Percentiles rank a stretch among this genome's conserved stretches.
Evolutionary conservation across 2,329 filamentous ascomycete species (phyloP).

Genomic region (Nigrograna mackinnonii): DNA sequence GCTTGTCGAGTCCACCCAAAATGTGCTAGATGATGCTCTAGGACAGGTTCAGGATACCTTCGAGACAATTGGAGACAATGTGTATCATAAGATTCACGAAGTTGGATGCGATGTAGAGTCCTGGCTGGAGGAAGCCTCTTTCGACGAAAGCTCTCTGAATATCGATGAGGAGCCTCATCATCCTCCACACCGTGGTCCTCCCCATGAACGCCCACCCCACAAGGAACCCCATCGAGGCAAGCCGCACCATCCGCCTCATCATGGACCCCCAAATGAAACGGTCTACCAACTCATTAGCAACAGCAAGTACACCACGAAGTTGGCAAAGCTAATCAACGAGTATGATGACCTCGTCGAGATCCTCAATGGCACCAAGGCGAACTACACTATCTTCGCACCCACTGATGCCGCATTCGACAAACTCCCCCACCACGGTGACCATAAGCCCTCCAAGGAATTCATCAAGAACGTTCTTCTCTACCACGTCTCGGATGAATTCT

Average conservation of each 20-base stretch:
- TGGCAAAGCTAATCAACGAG: conserved; percentile 74
- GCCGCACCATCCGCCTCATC: conserved; percentile 41
- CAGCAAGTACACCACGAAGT: conserved; percentile 76
- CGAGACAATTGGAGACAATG: conserved; percentile 26
- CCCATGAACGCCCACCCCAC: conserved; percentile 16
- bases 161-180: conserved; percentile 39
- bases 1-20: conserved; percentile 37
- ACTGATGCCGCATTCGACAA: conserved; percentile 75
- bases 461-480: conserved; percentile 73
- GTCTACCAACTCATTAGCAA: conserved; percentile 79
- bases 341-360: conserved; percentile 71
- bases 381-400: conserved; percentile 83
- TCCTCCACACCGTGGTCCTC: conserved; percentile 28
- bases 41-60: conserved; percentile 42
- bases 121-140: conserved; percentile 47
- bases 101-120: conserved; percentile 50
- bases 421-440: conserved; percentile 54
- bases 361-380: conserved; percentile 74
- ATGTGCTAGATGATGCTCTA: conserved; percentile 49
- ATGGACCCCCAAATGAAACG: conserved; percentile 65
- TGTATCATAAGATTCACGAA: conserved; percentile 47
- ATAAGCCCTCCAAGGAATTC: conserved; percentile 70
- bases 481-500: conserved; percentile 71
- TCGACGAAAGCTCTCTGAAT: conserved; percentile 36
- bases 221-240: conserved; percentile 38